A percentile compares a stretch with the other conserved stretches of the same genome.
Evolutionary conservation across 2,329 filamentous ascomycete species (phyloP).

Genomic region (Exophiala oligosperma): DNA sequence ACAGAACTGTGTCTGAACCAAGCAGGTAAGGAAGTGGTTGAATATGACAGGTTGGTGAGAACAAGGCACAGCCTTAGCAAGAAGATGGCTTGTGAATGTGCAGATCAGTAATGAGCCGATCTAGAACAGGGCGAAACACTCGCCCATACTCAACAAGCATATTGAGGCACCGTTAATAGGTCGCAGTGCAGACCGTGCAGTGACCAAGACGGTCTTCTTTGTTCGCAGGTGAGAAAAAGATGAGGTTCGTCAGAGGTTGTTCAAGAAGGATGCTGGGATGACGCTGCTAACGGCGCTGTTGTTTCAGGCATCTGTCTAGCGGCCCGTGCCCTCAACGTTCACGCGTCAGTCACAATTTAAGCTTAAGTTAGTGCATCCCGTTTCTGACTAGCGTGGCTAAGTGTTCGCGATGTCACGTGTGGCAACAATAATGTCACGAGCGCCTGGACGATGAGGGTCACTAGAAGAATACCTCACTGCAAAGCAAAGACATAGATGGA

Average conservation of each 20-base stretch:
- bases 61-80: not conserved
- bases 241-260: not conserved
- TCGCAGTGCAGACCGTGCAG: not conserved
- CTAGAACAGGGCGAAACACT: conserved; percentile 1
- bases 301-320: not conserved
- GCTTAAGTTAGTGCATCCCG: not conserved
- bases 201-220: conserved; percentile 1
- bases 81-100: not conserved
- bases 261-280: not conserved
- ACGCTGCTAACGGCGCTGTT: not conserved
- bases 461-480: no score
- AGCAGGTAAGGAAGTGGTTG: not conserved
- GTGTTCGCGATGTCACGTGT: not conserved
- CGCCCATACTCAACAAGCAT: conserved; percentile 10
- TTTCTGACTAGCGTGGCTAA: not conserved
- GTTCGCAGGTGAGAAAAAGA: not conserved
- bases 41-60: not conserved
- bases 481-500: conserved; percentile 38
- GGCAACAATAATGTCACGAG: no score
- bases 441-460: no score
- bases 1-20: not conserved
- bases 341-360: conserved; percentile 5
- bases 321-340: not conserved
- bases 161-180: not conserved
- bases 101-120: conserved; percentile 1